phyloP scores from a whole-genome alignment of 2,329 filamentous ascomycete genomes.

The Trichocomaceae sp. region DNA sequence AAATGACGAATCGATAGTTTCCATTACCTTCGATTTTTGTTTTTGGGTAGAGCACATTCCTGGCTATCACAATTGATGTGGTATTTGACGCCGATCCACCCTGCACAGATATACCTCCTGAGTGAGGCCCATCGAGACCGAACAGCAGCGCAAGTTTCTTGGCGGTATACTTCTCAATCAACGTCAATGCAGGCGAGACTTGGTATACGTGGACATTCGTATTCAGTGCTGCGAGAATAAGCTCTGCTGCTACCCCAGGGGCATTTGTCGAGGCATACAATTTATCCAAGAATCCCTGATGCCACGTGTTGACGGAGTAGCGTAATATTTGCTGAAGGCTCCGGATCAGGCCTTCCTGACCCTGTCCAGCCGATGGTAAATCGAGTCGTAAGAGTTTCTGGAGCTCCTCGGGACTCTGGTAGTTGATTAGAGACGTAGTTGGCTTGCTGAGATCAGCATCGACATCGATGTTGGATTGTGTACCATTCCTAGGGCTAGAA shows the following conservation, averaged over 20 bases:
- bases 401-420: conserved; percentile 53
- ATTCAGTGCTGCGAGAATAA: conserved; percentile 79
- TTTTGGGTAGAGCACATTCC: conserved; percentile 75
- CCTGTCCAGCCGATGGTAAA: conserved; percentile 53
- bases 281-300: conserved; percentile 94
- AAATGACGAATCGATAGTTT: conserved; percentile 62
- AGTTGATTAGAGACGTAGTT: conserved; percentile 58
- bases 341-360: conserved; percentile 67
- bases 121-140: conserved; percentile 61
- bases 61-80: conserved; percentile 76
- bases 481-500: conserved; percentile 15
- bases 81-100: conserved; percentile 81
- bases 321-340: conserved; percentile 64
- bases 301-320: conserved; percentile 97
- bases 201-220: conserved; percentile 94
- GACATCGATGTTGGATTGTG: conserved; percentile 57
- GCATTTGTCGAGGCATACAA: conserved; percentile 87
- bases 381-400: conserved; percentile 47
- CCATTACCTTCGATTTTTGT: conserved; percentile 69
- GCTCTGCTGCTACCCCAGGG: conserved; percentile 75
- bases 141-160: conserved; percentile 67
- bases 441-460: conserved; percentile 45
- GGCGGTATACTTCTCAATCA: conserved; percentile 81
- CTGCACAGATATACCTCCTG: conserved; percentile 67
- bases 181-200: conserved; percentile 78